Evolutionary conservation across 2,329 filamentous ascomycete genomes (phyloP).

Genomic region (Stachybotrys chlorohalonatus): DNA sequence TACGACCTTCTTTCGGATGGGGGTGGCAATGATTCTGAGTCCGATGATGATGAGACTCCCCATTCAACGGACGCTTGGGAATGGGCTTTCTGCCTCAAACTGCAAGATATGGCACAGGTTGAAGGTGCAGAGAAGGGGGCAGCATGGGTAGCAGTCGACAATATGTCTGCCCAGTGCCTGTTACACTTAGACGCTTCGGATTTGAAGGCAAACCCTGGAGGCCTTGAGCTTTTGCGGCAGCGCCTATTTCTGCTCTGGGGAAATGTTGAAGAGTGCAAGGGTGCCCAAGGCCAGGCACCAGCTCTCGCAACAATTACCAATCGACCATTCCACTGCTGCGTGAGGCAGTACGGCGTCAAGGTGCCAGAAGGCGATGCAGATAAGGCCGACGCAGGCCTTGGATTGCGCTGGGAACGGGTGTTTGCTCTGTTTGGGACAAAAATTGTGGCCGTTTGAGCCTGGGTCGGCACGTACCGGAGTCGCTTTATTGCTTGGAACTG

Average conservation of each 20-base stretch:
- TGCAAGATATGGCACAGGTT: conserved; percentile 55
- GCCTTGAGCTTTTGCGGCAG: conserved; percentile 51
- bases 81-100: conserved; percentile 73
- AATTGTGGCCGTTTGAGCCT: conserved; percentile 25
- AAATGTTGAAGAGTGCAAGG: conserved; percentile 65
- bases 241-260: conserved; percentile 78
- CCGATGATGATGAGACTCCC: conserved; percentile 16
- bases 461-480: too few relatives aligned
- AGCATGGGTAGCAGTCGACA: conserved; percentile 62
- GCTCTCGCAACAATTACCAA: conserved; percentile 29
- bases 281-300: conserved; percentile 9
- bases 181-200: conserved; percentile 38
- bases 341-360: conserved; percentile 60
- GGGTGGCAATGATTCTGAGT: conserved; percentile 13
- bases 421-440: conserved; percentile 58
- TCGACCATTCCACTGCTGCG: conserved; percentile 59
- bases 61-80: conserved; percentile 48
- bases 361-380: conserved; percentile 27
- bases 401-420: conserved; percentile 48
- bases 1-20: conserved; percentile 39
- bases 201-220: conserved; percentile 42
- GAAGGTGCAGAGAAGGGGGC: conserved; percentile 26
- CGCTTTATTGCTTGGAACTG: too few relatives aligned
- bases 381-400: conserved; percentile 35
- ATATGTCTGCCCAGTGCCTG: conserved; percentile 40